Evolutionary conservation across 768 basidiomycete species (phyloP).

Genomic region (Kwoniella europaea): DNA sequence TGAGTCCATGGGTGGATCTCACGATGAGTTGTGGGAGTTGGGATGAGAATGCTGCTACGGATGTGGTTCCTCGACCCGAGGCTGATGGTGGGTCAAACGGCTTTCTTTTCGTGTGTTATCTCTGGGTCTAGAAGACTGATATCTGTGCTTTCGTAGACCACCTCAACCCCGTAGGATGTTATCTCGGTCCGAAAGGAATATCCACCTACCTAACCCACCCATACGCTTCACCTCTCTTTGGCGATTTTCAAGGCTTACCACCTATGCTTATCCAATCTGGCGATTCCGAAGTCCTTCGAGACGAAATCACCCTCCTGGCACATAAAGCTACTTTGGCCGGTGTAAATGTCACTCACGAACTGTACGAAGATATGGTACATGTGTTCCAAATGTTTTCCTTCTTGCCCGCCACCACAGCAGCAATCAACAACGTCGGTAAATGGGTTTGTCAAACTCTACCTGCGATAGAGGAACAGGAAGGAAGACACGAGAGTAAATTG

Average conservation of each 20-base stretch:
- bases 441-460: slow-evolving; percentile 47
- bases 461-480: slow-evolving; percentile 38
- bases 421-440: slow-evolving; percentile 49
- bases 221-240: slow-evolving; percentile 91
- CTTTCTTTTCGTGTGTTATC: too few species aligned
- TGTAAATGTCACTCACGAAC: slow-evolving; percentile 81
- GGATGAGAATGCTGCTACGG: slow-evolving; percentile 76
- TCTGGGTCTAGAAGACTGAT: background rate
- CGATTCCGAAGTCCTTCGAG: slow-evolving; percentile 91
- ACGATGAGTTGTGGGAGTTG: slow-evolving; percentile 99
- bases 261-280: slow-evolving; percentile 90
- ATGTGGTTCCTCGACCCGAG: slow-evolving; percentile 57
- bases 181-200: slow-evolving; percentile 71
- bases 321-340: slow-evolving; percentile 90
- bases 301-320: slow-evolving; percentile 87
- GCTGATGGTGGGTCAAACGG: slow-evolving; percentile 49
- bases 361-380: slow-evolving; percentile 91
- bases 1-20: slow-evolving; percentile 97
- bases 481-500: slow-evolving; percentile 16
- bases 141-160: slow-evolving; percentile 65
- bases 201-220: slow-evolving; percentile 90
- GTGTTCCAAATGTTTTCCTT: slow-evolving; percentile 88
- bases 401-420: slow-evolving; percentile 45
- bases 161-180: slow-evolving; percentile 90
- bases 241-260: slow-evolving; percentile 81